These are phyloP conservation scores for Arbutus unedo DNA, from an alignment of 148 eudicot species.

Conservation along the genomic window DNA sequence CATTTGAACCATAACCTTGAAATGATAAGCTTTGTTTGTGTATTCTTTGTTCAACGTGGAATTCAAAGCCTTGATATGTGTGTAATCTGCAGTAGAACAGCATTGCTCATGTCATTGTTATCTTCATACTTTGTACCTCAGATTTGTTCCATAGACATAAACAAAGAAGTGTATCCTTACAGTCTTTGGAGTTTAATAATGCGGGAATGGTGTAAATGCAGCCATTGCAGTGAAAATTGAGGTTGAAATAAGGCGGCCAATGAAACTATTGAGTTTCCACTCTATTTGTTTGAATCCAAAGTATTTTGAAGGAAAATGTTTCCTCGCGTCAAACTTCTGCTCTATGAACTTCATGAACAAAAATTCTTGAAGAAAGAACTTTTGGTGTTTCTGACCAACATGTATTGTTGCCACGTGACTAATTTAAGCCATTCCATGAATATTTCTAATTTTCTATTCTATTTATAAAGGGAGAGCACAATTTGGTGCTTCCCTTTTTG, in stretches of 20 bases:
- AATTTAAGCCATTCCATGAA: background rate
- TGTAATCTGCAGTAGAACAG: background rate
- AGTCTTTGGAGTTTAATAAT: background rate
- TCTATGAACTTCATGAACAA: background rate
- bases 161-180: background rate
- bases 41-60: background rate
- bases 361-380: background rate
- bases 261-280: background rate
- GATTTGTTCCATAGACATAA: background rate
- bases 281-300: background rate
- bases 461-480: no score
- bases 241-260: background rate
- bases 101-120: background rate
- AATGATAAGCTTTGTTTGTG: background rate
- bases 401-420: background rate
- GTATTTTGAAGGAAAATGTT: background rate
- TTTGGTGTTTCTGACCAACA: background rate
- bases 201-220: background rate
- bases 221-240: background rate
- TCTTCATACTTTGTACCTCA: background rate
- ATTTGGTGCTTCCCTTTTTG: no score
- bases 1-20: background rate
- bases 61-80: background rate
- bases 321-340: background rate
- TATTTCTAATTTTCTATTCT: background rate